These are phyloP conservation scores for Ophiocordyceps unilateralis DNA, from an alignment of 2,329 filamentous ascomycete species.

Conservation along the genomic window DNA sequence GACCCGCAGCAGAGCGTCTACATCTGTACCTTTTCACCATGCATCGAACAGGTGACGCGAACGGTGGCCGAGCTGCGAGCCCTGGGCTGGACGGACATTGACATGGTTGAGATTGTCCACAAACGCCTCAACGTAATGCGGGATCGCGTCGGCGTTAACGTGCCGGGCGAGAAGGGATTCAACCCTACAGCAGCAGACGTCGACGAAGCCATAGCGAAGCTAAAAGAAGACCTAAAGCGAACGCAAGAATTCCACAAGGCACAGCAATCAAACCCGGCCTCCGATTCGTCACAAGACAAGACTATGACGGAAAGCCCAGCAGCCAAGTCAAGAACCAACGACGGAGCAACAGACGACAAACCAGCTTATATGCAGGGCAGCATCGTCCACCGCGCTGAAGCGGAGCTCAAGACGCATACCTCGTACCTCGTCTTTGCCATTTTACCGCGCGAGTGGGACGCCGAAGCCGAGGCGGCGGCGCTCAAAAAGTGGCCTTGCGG, in stretches of 20 bases:
- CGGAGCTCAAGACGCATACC: conserved; percentile 87
- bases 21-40: conserved; percentile 90
- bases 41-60: conserved; percentile 85
- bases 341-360: conserved; percentile 6
- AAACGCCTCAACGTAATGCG: conserved; percentile 65
- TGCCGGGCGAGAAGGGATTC: conserved; percentile 49
- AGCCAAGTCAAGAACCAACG: conserved; percentile 3
- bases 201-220: conserved; percentile 55
- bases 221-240: conserved; percentile 56
- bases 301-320: no score
- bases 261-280: conserved; percentile 6
- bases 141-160: conserved; percentile 58
- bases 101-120: conserved; percentile 80
- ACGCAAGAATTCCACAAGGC: conserved; percentile 45
- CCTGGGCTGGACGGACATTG: conserved; percentile 77
- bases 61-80: conserved; percentile 69
- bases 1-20: conserved; percentile 56
- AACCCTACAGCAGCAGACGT: conserved; percentile 57
- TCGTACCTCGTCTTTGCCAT: conserved; percentile 93
- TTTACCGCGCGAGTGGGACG: conserved; percentile 71
- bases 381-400: conserved; percentile 64
- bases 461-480: conserved; percentile 59
- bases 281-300: conserved; percentile 20
- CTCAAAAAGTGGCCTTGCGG: conserved; percentile 46
- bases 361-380: conserved; percentile 61